A percentile compares a stretch with the other conserved stretches of the same genome.
phyloP scores from a whole-genome alignment of 2,329 filamentous ascomycete genomes.

The Trichoderma koningiopsis region DNA sequence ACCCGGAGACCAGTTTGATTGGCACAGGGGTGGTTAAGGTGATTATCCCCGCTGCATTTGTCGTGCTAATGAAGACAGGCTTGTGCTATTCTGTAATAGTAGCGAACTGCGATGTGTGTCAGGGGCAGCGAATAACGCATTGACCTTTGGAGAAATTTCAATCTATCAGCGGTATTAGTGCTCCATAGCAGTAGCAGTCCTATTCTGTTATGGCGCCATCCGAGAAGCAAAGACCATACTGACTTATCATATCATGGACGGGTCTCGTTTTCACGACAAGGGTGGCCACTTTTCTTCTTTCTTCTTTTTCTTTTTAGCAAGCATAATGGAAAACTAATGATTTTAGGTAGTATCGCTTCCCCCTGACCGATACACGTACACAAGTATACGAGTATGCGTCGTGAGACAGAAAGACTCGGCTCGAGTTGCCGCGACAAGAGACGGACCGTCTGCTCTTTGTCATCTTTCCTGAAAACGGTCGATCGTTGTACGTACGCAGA shows the following conservation, averaged over 20 bases:
- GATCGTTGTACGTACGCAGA: not conserved
- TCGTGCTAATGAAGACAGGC: constrained; percentile 1
- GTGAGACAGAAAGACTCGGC: not conserved
- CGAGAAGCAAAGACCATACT: not conserved
- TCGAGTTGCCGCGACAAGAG: constrained; percentile 1
- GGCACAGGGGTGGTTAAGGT: constrained; percentile 19
- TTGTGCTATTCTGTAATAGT: not conserved
- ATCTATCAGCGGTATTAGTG: not conserved
- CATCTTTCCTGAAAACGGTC: not conserved
- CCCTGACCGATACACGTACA: not conserved
- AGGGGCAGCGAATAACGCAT: constrained; percentile 8
- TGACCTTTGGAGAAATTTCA: not conserved
- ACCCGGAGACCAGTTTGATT: constrained; percentile 20
- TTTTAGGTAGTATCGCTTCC: not conserved
- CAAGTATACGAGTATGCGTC: not conserved
- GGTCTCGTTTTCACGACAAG: not conserved
- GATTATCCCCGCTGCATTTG: constrained; percentile 1
- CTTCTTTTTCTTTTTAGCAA: not conserved
- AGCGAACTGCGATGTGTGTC: constrained; percentile 13
- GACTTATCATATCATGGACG: not conserved
- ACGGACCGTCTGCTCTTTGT: not conserved
- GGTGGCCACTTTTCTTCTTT: not conserved
- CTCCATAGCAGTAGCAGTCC: not conserved
- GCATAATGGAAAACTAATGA: not conserved
- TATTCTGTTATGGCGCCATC: constrained; percentile 19